Evolutionary conservation across 1,284 basidiomycete genomes (phyloP).

Genomic region (Ganoderma lingzhi): DNA sequence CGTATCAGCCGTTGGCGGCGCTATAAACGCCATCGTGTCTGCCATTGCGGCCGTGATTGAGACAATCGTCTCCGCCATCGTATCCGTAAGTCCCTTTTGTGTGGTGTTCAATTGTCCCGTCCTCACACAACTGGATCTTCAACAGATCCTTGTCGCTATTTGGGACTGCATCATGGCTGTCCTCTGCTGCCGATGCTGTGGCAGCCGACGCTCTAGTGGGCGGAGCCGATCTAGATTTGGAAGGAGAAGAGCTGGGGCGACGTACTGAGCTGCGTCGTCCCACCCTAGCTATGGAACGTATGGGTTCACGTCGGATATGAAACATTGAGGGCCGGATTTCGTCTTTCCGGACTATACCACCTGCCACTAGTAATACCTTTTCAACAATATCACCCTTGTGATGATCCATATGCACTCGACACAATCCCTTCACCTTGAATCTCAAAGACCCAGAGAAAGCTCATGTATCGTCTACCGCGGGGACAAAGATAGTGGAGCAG

Average conservation of each 20-base stretch:
- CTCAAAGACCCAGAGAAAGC: neutral
- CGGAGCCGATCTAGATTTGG: neutral
- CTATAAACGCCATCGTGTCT: slow-evolving; percentile 62
- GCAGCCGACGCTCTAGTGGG: slow-evolving; percentile 23
- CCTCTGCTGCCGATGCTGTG: slow-evolving; percentile 61
- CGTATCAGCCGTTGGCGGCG: slow-evolving; percentile 64
- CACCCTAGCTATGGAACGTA: neutral
- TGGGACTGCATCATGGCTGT: slow-evolving; percentile 65
- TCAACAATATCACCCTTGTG: too few relatives aligned
- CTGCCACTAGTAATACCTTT: neutral
- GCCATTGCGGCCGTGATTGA: slow-evolving; percentile 64
- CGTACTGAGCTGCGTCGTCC: neutral
- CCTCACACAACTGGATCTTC: neutral
- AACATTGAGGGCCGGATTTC: too few relatives aligned
- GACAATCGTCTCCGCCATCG: slow-evolving; percentile 64
- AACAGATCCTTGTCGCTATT: slow-evolving; percentile 63
- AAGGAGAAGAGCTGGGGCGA: neutral
- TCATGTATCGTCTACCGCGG: too few relatives aligned
- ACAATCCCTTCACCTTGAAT: neutral
- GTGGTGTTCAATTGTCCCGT: neutral
- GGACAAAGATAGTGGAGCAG: too few relatives aligned
- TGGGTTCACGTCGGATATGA: neutral
- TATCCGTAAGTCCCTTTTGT: slow-evolving; percentile 49
- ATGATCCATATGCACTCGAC: neutral
- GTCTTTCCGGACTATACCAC: too few relatives aligned